Evolutionary conservation across 225 moss, liverwort and hornwort species (phyloP).

Genomic region (Antitrichia curtipendula): DNA sequence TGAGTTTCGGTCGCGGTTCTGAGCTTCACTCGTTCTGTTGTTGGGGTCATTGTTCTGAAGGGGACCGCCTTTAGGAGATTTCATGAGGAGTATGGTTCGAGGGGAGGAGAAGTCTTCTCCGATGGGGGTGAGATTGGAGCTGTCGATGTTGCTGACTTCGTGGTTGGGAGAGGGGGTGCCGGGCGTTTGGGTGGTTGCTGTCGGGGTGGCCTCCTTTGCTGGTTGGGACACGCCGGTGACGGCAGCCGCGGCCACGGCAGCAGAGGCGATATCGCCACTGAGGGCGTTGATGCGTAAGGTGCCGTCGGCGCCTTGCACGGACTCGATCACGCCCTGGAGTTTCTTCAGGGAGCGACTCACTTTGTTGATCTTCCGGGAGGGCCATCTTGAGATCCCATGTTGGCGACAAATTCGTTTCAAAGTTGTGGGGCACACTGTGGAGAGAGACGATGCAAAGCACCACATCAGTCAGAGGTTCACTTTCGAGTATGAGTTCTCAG

Average conservation of each 20-base stretch:
- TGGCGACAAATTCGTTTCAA: slow-evolving; percentile 95
- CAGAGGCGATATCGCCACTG: slow-evolving; percentile 71
- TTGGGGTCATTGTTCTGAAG: background rate
- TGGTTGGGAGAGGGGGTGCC: background rate
- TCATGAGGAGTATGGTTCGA: background rate
- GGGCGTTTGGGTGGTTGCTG: background rate
- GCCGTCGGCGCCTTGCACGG: slow-evolving; percentile 88
- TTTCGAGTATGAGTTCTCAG: background rate
- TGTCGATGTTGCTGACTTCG: slow-evolving; percentile 4
- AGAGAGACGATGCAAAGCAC: background rate
- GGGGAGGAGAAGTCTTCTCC: slow-evolving; percentile 2
- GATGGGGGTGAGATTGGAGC: background rate
- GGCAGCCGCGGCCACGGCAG: slow-evolving; percentile 79
- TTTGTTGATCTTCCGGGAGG: slow-evolving; percentile 98
- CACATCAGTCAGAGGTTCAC: background rate
- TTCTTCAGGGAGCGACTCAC: slow-evolving; percentile 98
- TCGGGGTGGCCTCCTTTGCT: slow-evolving; percentile 10
- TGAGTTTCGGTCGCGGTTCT: slow-evolving; percentile 9
- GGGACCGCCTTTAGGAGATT: background rate
- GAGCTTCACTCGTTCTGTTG: background rate
- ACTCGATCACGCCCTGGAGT: slow-evolving; percentile 93
- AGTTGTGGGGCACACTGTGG: slow-evolving; percentile 92
- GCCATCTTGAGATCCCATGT: slow-evolving; percentile 99
- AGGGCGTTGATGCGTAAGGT: slow-evolving; percentile 79
- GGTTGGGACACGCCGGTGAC: slow-evolving; percentile 47